Conservation (phyloP, 352 stramenopile genomes). For the Globisporangium irregulare region DNA sequence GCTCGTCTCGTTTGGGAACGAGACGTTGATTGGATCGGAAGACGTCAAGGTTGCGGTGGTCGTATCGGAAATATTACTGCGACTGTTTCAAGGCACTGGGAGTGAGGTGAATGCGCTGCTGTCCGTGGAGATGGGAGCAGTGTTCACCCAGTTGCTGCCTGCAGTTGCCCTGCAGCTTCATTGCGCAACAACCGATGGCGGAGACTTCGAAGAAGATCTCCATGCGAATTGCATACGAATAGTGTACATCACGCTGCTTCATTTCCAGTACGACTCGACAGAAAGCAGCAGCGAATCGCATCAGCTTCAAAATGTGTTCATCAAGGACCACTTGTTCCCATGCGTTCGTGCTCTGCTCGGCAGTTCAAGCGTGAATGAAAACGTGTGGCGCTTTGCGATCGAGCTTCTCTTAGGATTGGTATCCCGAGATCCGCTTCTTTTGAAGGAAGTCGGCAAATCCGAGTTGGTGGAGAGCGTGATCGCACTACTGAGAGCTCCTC, state of each 20-base stretch:
- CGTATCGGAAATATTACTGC: slow-evolving; percentile 42
- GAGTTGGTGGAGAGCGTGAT: slow-evolving; percentile 27
- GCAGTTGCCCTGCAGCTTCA: slow-evolving; percentile 32
- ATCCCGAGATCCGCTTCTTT: slow-evolving; percentile 28
- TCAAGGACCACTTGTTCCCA: slow-evolving; percentile 45
- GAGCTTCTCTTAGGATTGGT: slow-evolving; percentile 50
- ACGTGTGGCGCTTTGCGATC: slow-evolving; percentile 43
- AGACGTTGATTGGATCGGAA: slow-evolving; percentile 26
- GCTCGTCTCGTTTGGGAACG: slow-evolving; percentile 44
- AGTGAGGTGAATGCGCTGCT: slow-evolving; percentile 41
- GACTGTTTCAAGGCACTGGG: slow-evolving; percentile 39
- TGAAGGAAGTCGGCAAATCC: slow-evolving; percentile 21
- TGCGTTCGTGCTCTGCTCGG: slow-evolving; percentile 29
- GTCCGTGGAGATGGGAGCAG: slow-evolving; percentile 33
- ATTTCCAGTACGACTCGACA: slow-evolving; percentile 34
- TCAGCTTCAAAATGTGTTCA: slow-evolving; percentile 30
- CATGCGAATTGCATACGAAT: slow-evolving; percentile 48
- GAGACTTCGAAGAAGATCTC: slow-evolving; percentile 22
- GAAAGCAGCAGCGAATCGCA: slow-evolving; percentile 20
- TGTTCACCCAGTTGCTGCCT: slow-evolving; percentile 58
- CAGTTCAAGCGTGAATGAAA: slow-evolving; percentile 26
- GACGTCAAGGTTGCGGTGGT: slow-evolving; percentile 30
- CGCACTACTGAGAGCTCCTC: slow-evolving; percentile 30
- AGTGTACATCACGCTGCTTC: slow-evolving; percentile 46
- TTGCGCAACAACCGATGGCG: neutral